These are phyloP conservation scores for Coemansia sp. DNA, from an alignment of 192 early-diverging fungal genomes.

Conservation along the genomic window DNA sequence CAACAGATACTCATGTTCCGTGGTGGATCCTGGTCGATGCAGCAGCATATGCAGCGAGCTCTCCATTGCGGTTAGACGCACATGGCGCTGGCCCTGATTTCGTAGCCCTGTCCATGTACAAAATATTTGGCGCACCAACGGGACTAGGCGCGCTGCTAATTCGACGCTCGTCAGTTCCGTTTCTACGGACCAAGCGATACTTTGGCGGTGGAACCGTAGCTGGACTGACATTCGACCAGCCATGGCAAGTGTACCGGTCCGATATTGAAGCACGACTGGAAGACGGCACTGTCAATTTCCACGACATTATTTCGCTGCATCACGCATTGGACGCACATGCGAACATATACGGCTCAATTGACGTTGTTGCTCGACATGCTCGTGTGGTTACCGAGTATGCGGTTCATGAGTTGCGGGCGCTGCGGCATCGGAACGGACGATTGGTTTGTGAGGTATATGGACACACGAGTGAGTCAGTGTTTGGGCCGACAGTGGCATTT, in stretches of 20 bases:
- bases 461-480: not conserved
- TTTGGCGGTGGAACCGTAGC: slow-evolving; percentile 82
- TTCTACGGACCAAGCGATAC: slow-evolving; percentile 58
- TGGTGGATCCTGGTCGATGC: slow-evolving; percentile 73
- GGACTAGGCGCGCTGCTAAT: slow-evolving; percentile 78
- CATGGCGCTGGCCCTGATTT: slow-evolving; percentile 62
- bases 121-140: slow-evolving; percentile 85
- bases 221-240: slow-evolving; percentile 55
- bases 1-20: slow-evolving; percentile 16
- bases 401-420: slow-evolving; percentile 36
- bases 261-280: slow-evolving; percentile 61
- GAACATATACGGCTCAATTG: slow-evolving; percentile 48
- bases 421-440: slow-evolving; percentile 59
- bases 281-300: slow-evolving; percentile 77
- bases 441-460: slow-evolving; percentile 50
- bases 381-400: slow-evolving; percentile 51
- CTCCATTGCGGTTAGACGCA: slow-evolving; percentile 59
- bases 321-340: slow-evolving; percentile 63
- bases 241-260: slow-evolving; percentile 60
- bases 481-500: slow-evolving; percentile 65
- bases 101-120: slow-evolving; percentile 79
- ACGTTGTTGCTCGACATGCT: slow-evolving; percentile 54
- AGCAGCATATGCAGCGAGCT: slow-evolving; percentile 68
- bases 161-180: slow-evolving; percentile 51
- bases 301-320: slow-evolving; percentile 69